Base-by-base conservation (phyloP, 2,329 filamentous ascomycete species). In the Keithomyces neogunnii region DNA sequence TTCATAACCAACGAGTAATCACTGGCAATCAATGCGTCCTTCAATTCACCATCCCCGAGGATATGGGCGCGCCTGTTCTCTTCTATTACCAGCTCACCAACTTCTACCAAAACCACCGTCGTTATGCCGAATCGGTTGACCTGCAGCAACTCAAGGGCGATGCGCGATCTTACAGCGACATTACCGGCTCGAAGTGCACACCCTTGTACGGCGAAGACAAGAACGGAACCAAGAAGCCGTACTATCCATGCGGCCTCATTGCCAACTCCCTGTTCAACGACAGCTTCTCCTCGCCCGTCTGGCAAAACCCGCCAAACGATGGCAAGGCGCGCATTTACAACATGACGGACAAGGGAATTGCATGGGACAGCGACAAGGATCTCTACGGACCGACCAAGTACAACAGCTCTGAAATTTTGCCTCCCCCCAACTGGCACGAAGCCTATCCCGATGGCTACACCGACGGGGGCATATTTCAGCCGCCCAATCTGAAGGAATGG, bases 261-360 rank as follows among this genome's bases (percentile, higher is more conserved):
- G 92, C 93, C 55, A 99, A 99, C 68, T 97, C 93, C 29, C 71
- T 93, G 56, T 99, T 99, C 78, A 99, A 99, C 67, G 93, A 99
- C 66, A 90, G 87, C 4, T 93, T 95, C 64, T 73, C 70, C 46
- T 81, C 71, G 48, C 88, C 91, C 0, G 69, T 79, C 1, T 72
- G 82, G 7, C 68, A 85, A 46, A 85, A 85, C 56, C 67, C 75
- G 0, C 64, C 58, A 7, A 44, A 44, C 35, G 51, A 56, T 43
- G 53, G 49, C 29, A 56, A 50, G 48, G 66, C 63, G 5, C 62
- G 71, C 51, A 77, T 75, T 1, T 99, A 96, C 66, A 63, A 73
- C 28, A 95, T 97, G 89, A 81, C 79, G 7, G 82, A 84, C 48
- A 82, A 82, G 47, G 84, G 84, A 47, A 96, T 96, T 56, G 88